A percentile compares a stretch with the other conserved stretches of the same genome.
phyloP scores from a whole-genome alignment of 352 stramenopile species.

The Halophytophthora batemanensis region DNA sequence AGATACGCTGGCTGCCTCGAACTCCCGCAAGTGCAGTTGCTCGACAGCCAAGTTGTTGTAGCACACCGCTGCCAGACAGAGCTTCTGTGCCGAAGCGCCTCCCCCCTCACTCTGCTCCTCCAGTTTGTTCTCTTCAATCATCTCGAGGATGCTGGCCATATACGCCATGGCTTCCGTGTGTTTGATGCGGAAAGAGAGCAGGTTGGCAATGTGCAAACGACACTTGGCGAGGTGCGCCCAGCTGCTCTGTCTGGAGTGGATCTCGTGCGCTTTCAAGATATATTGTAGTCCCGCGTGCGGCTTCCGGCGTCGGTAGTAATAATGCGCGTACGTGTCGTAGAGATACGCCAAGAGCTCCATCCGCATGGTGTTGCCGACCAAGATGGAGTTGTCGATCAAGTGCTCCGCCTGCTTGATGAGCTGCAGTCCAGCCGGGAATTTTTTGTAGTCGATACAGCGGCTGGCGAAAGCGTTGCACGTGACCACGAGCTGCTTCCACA shows the following conservation, averaged over 20 bases:
- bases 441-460: constrained; percentile 79
- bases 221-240: constrained; percentile 90
- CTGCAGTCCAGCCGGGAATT: constrained; percentile 72
- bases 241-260: constrained; percentile 68
- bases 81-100: constrained; percentile 77
- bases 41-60: constrained; percentile 94
- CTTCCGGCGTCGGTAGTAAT: constrained; percentile 88
- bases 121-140: constrained; percentile 89
- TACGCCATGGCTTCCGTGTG: constrained; percentile 77
- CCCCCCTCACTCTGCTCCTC: constrained; percentile 38
- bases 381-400: constrained; percentile 74
- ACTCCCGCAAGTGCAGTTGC: constrained; percentile 81
- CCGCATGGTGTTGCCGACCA: constrained; percentile 43
- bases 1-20: constrained; percentile 71
- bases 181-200: constrained; percentile 74
- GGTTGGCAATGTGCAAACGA: constrained; percentile 76
- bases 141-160: constrained; percentile 80
- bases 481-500: constrained; percentile 91
- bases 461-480: constrained; percentile 88
- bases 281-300: constrained; percentile 81
- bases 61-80: constrained; percentile 86
- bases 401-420: constrained; percentile 81
- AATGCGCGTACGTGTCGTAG: constrained; percentile 87
- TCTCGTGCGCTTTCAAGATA: constrained; percentile 80
- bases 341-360: constrained; percentile 80